Evolutionary conservation across 2,329 filamentous ascomycete genomes (phyloP), one percentile per base, ranked within the genome.

Genomic region (Chrysosporium keratinophilum): DNA sequence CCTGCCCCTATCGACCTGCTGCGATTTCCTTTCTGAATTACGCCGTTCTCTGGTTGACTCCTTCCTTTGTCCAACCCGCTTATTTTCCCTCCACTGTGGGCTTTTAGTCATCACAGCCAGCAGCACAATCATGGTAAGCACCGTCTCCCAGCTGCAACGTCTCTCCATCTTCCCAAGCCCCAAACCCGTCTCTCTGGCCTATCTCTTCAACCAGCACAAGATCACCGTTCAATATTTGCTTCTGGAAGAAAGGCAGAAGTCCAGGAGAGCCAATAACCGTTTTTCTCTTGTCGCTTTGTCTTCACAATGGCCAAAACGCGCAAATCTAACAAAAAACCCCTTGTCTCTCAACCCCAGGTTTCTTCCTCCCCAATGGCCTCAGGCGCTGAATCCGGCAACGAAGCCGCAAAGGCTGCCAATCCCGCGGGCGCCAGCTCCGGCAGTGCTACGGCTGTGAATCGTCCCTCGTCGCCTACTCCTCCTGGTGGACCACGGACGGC

Each of bases 401-500:
- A 75, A 67, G 74, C 75, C 59, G 68, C 73, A 59, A 71, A 71
- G 63, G 65, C 67, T 39, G 57, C 58, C 37, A 52, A 52, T 40
- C 52, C 64, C 56, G 67, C 65, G 50, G 71, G 71, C 59, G 69
- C 75, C 60, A 74, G 76, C 57, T 76, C 78, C 61, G 77, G 78
- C 62, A 46, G 77, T 81, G 62, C 86, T 72, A 78, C 83, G 57
- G 82, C 80, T 67, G 80, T 83, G 67, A 83, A 80, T 66, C 88
- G 91, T 60, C 84, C 88, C 54, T 85, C 87, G 31, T 95, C 91
- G 48, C 90, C 91, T 57, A 84, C 88, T 65, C 85, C 89, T 59
- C 93, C 93, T 23, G 93, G 93, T 61, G 93, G 93, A 64, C 89
- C 93, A 66, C 89, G 93, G 70, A 95, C 91, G 62, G 91, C 89